These are phyloP conservation scores for Globisporangium radiosum DNA, from an alignment of 352 stramenopile genomes.

Conservation along the genomic window DNA sequence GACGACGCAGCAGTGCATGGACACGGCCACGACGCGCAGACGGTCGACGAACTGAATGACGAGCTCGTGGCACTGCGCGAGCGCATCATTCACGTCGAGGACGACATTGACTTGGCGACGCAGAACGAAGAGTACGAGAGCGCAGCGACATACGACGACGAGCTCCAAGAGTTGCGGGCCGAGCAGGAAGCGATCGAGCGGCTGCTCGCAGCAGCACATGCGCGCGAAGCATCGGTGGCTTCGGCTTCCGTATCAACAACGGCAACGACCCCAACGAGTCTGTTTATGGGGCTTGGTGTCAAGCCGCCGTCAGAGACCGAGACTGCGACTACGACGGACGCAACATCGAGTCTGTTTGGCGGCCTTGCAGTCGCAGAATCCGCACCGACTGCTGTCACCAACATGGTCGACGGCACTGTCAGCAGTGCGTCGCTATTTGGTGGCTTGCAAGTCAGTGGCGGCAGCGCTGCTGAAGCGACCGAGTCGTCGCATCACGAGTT, in stretches of 20 bases:
- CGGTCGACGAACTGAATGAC: conserved; percentile 30
- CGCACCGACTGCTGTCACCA: conserved; percentile 6
- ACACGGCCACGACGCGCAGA: conserved; percentile 4
- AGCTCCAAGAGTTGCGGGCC: conserved; percentile 45
- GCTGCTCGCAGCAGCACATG: conserved; percentile 14
- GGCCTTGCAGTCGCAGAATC: conserved; percentile 12
- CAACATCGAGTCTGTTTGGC: conserved; percentile 12
- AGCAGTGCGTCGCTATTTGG: too few species aligned
- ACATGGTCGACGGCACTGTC: too few species aligned
- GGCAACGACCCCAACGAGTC: conserved; percentile 5
- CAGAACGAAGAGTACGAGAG: conserved; percentile 68
- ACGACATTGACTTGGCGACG: conserved; percentile 61
- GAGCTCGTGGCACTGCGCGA: conserved; percentile 38
- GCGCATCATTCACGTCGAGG: conserved; percentile 47
- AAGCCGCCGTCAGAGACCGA: conserved; percentile 11
- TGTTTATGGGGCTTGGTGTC: conserved; percentile 27
- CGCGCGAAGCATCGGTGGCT: neutral
- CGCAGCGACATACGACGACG: conserved; percentile 51
- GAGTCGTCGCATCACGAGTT: too few species aligned
- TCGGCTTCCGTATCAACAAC: neutral
- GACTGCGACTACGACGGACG: neutral
- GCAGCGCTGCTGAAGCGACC: too few species aligned
- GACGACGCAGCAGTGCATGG: neutral
- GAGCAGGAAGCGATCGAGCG: conserved; percentile 39
- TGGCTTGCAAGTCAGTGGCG: too few species aligned